Conservation (phyloP, 768 basidiomycete genomes). For the Hypsizygus marmoreus region DNA sequence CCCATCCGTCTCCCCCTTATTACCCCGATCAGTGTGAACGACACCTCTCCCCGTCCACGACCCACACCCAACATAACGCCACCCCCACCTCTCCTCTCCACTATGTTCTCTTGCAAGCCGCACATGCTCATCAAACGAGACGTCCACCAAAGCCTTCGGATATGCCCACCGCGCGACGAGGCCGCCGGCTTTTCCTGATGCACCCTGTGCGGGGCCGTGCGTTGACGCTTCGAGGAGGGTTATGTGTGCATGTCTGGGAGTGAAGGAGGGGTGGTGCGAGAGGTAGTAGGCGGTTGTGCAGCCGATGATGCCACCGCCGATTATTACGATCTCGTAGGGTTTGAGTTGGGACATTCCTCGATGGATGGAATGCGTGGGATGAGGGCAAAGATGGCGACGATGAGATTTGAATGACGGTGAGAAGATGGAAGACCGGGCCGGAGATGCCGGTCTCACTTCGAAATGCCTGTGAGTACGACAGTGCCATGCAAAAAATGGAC, state of each 20-base stretch:
- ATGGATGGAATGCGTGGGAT: too few species aligned
- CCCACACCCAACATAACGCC: constrained; percentile 73
- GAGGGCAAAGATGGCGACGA: too few species aligned
- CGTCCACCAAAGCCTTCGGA: constrained; percentile 63
- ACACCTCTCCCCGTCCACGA: constrained; percentile 72
- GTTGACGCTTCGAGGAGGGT: constrained; percentile 74
- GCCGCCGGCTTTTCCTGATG: constrained; percentile 84
- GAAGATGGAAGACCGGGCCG: background rate
- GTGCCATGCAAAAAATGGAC: too few species aligned
- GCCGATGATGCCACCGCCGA: constrained; percentile 89
- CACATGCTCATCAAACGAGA: constrained; percentile 78
- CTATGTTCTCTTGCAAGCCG: constrained; percentile 68
- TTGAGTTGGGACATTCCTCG: constrained; percentile 9
- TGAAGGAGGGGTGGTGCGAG: constrained; percentile 54
- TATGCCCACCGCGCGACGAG: constrained; percentile 88
- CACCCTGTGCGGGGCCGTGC: constrained; percentile 71
- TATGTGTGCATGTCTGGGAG: constrained; percentile 40
- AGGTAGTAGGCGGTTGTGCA: constrained; percentile 84
- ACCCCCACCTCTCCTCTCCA: constrained; percentile 80
- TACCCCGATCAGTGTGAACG: too few species aligned
- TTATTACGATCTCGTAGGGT: constrained; percentile 58
- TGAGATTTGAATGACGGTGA: too few species aligned
- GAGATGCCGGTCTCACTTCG: background rate
- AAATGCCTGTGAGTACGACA: too few species aligned
- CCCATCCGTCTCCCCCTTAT: constrained; percentile 30